Evolutionary conservation across 805 yeast species (phyloP), one percentile per base, ranked within the genome.

Genomic region (Peterozyma xylosa): DNA sequence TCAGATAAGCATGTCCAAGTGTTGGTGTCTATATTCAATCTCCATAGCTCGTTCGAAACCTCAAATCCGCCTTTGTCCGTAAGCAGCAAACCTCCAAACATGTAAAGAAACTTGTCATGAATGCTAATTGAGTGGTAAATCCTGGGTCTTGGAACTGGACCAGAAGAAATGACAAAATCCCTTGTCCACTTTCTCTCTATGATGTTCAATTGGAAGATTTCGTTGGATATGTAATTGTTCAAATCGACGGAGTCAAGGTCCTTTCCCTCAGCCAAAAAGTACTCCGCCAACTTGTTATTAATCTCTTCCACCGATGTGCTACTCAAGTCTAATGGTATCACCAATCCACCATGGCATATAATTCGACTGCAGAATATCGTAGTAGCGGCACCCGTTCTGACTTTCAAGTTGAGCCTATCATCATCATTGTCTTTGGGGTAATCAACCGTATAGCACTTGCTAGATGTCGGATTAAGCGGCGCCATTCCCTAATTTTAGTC

Each of bases 11-110:
- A 67, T 1, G 55, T 54, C 91, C 93, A 85, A 10, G 58, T 57
- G 42, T 65, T 67, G 3, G 73, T 62, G 34, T 67, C 69, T 35
- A 80, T 57, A 55, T 80, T 74, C 50, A 81, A 77, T 51, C 73
- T 72, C 91, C 93, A 86, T 21, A 82, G 59, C 51, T 86, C 93
- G 52, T 80, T 80, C 5, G 72, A 57, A 0, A 86, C 76, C 11
- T 58, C 55, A 13, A 73, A 49, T 39, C 66, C 67, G 40, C 65
- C 59, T 36, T 58, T 56, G 33, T 60, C 58, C 37, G 67, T 63
- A 9, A 75, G 62, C 0, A 64, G 58, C 29, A 85, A 56, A 1
- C 95, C 95, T 29, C 95, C 93, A 54, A 73, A 78, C 2, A 82
- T 52, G 55, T 74, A 84, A 2, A 83, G 46, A 37, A 71, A 67